phyloP scores from a whole-genome alignment of 1,284 basidiomycete species.

The Malassezia slooffiae region DNA sequence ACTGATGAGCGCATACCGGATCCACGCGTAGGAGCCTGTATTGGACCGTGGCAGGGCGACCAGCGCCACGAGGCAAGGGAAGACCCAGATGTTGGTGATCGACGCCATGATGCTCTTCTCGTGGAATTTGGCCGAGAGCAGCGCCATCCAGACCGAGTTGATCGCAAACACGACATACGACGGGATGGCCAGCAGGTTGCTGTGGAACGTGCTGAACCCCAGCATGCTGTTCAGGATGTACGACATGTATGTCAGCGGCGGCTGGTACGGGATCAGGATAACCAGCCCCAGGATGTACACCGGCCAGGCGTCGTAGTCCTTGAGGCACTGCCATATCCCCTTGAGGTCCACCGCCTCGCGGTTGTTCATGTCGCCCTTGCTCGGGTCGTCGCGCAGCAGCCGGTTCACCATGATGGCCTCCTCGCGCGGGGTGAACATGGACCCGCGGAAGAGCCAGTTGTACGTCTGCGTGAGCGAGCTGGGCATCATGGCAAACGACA shows the following conservation, averaged over 20 bases:
- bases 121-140: constrained; percentile 11
- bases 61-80: constrained; percentile 8
- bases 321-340: constrained; percentile 47
- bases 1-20: constrained; percentile 19
- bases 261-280: constrained; percentile 8
- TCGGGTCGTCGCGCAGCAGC: constrained; percentile 59
- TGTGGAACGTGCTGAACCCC: constrained; percentile 22
- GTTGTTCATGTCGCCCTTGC: constrained; percentile 64
- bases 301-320: constrained; percentile 62
- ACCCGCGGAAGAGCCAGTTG: constrained; percentile 50
- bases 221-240: constrained; percentile 13
- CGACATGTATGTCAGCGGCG: constrained; percentile 9
- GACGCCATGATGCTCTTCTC: constrained; percentile 3
- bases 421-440: constrained; percentile 55
- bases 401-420: constrained; percentile 54
- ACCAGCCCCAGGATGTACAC: constrained; percentile 54
- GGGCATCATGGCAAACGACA: constrained; percentile 17
- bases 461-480: constrained; percentile 23
- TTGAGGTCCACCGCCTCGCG: constrained; percentile 51
- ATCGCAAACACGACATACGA: constrained; percentile 20
- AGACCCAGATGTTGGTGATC: constrained; percentile 5
- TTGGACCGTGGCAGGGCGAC: background rate
- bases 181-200: constrained; percentile 29
- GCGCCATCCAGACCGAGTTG: constrained; percentile 18
- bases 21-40: constrained; percentile 11